These are phyloP conservation scores for Ambrosia artemisiifolia DNA, from an alignment of 129 eudicot genomes.

Conservation along the genomic window DNA sequence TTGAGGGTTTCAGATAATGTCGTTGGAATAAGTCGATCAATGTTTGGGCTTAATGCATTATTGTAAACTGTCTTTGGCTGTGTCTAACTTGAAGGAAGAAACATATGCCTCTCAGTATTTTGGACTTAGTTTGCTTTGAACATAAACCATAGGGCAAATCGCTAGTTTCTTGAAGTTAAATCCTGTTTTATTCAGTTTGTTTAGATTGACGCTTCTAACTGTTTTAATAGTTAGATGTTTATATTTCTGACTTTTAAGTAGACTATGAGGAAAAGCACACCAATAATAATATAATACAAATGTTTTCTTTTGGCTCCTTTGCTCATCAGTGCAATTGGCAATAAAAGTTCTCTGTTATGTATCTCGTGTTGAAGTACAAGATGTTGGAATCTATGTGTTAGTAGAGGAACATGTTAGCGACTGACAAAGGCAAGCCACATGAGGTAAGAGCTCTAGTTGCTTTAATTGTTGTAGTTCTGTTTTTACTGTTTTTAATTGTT, in stretches of 20 bases:
- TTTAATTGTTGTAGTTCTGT: conserved; percentile 16
- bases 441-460: conserved; percentile 39
- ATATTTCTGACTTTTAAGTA: background rate
- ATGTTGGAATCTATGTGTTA: conserved; percentile 17
- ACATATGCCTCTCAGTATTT: too few species aligned
- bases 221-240: background rate
- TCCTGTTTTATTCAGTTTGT: conserved; percentile 3
- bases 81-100: background rate
- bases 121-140: background rate
- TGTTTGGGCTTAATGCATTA: background rate
- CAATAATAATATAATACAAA: background rate
- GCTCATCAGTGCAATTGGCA: background rate
- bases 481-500: conserved; percentile 11
- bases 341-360: conserved; percentile 5
- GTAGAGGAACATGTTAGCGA: conserved; percentile 41
- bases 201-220: background rate
- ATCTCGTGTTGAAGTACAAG: conserved; percentile 17
- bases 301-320: conserved; percentile 2
- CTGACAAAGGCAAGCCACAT: conserved; percentile 41
- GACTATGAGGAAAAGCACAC: background rate
- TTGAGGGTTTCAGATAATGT: too few species aligned
- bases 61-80: background rate
- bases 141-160: background rate
- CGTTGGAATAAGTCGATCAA: too few species aligned
- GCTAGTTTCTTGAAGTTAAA: conserved; percentile 20